These are phyloP conservation scores for Microbotryum lychnidis-dioicae DNA, from an alignment of 1,284 basidiomycete genomes.

Conservation along the genomic window DNA sequence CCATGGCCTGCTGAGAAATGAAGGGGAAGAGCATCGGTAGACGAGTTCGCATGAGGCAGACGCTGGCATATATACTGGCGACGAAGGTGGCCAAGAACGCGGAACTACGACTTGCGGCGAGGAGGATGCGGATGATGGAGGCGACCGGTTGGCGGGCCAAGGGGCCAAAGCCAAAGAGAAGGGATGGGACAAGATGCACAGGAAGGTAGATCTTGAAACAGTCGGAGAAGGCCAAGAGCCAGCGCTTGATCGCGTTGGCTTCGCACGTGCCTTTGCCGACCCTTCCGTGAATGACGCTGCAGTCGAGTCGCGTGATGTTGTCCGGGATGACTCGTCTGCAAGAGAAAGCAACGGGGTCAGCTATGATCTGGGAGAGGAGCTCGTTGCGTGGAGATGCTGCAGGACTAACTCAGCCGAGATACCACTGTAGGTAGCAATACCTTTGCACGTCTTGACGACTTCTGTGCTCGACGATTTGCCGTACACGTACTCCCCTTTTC, in stretches of 20 bases:
- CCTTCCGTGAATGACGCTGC: slow-evolving; percentile 40
- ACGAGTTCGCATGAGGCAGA: slow-evolving; percentile 27
- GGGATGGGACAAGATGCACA: slow-evolving; percentile 38
- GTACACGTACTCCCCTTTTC: slow-evolving; percentile 37
- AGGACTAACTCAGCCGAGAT: too few relatives aligned
- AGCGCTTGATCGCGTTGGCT: slow-evolving; percentile 38
- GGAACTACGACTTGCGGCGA: slow-evolving; percentile 38
- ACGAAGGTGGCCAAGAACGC: slow-evolving; percentile 42
- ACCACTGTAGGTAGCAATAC: slow-evolving; percentile 2
- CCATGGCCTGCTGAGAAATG: slow-evolving; percentile 33
- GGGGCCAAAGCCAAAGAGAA: slow-evolving; percentile 37
- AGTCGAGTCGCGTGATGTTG: slow-evolving; percentile 35
- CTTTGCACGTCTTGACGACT: slow-evolving; percentile 14
- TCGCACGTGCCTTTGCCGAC: slow-evolving; percentile 38
- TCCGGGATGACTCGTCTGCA: slow-evolving; percentile 16
- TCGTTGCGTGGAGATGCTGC: too few relatives aligned
- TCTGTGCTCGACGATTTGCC: slow-evolving; percentile 28
- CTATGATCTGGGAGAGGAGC: not conserved
- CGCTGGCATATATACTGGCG: slow-evolving; percentile 35
- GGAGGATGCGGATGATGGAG: slow-evolving; percentile 33
- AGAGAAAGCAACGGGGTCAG: not conserved
- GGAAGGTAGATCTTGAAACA: slow-evolving; percentile 41
- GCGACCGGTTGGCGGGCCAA: slow-evolving; percentile 30
- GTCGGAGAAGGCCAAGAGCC: slow-evolving; percentile 37
- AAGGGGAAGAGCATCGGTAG: slow-evolving; percentile 9